Conservation (phyloP, 2,329 filamentous ascomycete species). For the Neonectria hederae region DNA sequence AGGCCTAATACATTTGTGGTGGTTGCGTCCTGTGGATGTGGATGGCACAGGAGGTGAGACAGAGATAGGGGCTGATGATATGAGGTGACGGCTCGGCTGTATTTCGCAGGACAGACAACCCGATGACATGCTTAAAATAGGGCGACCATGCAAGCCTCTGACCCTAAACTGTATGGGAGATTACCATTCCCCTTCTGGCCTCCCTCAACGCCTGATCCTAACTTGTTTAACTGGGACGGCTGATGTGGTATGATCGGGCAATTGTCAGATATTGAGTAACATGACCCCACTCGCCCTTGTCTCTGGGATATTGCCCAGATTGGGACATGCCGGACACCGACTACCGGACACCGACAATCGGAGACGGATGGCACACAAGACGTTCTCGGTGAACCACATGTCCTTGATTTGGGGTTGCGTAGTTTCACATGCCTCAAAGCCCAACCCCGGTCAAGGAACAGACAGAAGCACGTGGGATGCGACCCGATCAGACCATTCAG, state of each 20-base stretch:
- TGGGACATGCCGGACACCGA: not conserved
- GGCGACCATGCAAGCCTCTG: not conserved
- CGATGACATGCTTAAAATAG: not conserved
- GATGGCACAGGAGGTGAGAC: not conserved
- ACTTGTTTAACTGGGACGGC: not conserved
- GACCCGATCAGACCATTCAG: not conserved
- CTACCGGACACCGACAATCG: not conserved
- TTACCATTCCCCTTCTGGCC: not conserved
- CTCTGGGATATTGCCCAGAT: not conserved
- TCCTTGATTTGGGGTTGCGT: not conserved
- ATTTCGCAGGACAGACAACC: not conserved
- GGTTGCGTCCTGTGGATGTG: too few relatives aligned
- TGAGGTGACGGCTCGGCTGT: not conserved
- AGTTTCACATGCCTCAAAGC: not conserved
- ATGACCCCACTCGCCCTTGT: not conserved
- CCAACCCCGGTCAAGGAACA: not conserved
- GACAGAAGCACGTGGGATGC: not conserved
- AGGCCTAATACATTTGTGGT: not conserved
- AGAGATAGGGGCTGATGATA: not conserved
- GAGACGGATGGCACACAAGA: not conserved
- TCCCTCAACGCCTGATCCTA: not conserved
- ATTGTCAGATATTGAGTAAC: not conserved
- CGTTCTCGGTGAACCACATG: not conserved
- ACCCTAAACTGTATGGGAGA: not conserved
- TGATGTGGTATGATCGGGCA: not conserved